Evolutionary conservation across 2,329 filamentous ascomycete genomes (phyloP).

Genomic region (Colletotrichum euphorbiae): DNA sequence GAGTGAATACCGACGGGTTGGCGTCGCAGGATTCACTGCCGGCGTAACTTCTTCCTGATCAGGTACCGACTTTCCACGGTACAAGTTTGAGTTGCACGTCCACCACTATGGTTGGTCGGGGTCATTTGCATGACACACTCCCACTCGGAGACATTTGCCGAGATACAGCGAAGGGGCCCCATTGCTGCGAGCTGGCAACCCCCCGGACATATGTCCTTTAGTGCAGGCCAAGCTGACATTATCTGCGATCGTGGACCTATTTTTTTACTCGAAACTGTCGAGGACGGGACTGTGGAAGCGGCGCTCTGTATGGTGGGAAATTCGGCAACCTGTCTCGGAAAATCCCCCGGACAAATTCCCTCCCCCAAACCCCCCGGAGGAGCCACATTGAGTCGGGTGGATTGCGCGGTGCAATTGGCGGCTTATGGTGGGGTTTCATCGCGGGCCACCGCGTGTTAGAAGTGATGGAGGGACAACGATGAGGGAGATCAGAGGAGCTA

Average conservation of each 20-base stretch:
- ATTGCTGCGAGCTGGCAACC: slow-evolving; percentile 18
- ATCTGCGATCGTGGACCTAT: slow-evolving; percentile 25
- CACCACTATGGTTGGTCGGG: slow-evolving; percentile 17
- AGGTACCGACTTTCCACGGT: not conserved
- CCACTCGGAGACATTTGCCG: slow-evolving; percentile 29
- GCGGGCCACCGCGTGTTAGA: slow-evolving; percentile 41
- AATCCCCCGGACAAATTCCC: slow-evolving; percentile 39
- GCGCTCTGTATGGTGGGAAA: slow-evolving; percentile 51
- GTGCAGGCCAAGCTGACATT: slow-evolving; percentile 16
- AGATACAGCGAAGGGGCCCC: slow-evolving; percentile 30
- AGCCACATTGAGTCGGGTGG: slow-evolving; percentile 20
- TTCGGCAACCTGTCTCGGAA: slow-evolving; percentile 45
- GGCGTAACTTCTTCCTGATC: not conserved
- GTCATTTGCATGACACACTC: slow-evolving; percentile 17
- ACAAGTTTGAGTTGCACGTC: not conserved
- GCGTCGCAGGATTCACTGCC: not conserved
- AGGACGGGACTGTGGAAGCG: not conserved
- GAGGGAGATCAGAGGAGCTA: not conserved
- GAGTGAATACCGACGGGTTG: slow-evolving; percentile 34
- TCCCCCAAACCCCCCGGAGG: slow-evolving; percentile 32
- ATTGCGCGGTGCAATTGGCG: slow-evolving; percentile 35
- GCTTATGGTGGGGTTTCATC: slow-evolving; percentile 37
- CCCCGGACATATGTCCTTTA: slow-evolving; percentile 9
- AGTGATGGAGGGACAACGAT: slow-evolving; percentile 6
- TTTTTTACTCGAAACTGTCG: not conserved